These are phyloP conservation scores for Rubroboletus satanas DNA, from an alignment of 768 basidiomycete species.

Conservation along the genomic window DNA sequence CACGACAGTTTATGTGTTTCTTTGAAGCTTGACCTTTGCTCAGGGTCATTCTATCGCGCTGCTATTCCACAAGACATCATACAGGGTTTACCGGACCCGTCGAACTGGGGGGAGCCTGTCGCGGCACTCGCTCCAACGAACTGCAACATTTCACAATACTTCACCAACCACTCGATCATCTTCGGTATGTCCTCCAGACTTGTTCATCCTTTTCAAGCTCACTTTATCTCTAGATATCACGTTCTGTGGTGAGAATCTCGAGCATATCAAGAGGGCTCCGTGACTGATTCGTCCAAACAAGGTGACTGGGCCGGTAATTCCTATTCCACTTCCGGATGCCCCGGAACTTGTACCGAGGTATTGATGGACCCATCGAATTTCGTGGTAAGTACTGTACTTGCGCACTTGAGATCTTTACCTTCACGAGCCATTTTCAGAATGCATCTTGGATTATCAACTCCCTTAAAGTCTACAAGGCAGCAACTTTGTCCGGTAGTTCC, in stretches of 20 bases:
- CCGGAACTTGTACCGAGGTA: conserved; percentile 63
- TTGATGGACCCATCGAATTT: conserved; percentile 71
- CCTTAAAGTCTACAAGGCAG: conserved; percentile 69
- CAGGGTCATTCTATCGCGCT: conserved; percentile 82
- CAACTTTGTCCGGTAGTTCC: conserved; percentile 39
- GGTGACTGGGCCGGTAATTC: conserved; percentile 86
- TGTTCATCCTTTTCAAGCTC: conserved; percentile 8
- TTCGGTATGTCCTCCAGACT: conserved; percentile 51
- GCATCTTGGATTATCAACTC: conserved; percentile 79
- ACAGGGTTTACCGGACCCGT: conserved; percentile 58
- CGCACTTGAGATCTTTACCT: background rate
- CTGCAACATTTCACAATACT: conserved; percentile 59
- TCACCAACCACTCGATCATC: conserved; percentile 67
- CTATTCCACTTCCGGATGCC: conserved; percentile 68
- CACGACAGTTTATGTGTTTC: background rate
- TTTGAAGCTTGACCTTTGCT: conserved; percentile 2
- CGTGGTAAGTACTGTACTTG: conserved; percentile 44
- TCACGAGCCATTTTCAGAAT: conserved; percentile 44
- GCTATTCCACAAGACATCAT: conserved; percentile 67
- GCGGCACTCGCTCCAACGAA: conserved; percentile 50
- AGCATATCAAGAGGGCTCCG: background rate
- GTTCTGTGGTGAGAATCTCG: conserved; percentile 60
- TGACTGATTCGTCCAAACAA: conserved; percentile 26
- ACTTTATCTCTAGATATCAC: conserved; percentile 58
- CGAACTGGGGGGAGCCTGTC: conserved; percentile 64